phyloP scores from a whole-genome alignment of 106 monocot genomes.

The Xerophyta viscosa region DNA sequence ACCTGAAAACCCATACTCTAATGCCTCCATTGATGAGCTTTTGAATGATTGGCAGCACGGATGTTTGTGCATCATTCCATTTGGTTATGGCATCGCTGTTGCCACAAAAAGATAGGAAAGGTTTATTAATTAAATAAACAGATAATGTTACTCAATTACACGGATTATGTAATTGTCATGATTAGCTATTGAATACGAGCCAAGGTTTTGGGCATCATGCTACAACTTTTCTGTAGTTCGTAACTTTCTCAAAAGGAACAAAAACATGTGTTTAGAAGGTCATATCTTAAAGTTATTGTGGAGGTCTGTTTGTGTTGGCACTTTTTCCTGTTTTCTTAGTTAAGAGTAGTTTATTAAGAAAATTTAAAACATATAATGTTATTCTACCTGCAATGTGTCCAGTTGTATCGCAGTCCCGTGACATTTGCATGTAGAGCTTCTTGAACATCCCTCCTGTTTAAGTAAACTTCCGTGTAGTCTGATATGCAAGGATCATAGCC shows the following conservation, averaged over 20 bases:
- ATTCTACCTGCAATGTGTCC: slow-evolving; percentile 35
- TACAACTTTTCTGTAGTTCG: no score
- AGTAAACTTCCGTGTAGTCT: slow-evolving; percentile 9
- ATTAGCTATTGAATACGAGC: no score
- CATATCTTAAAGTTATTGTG: no score
- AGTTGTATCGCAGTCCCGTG: slow-evolving; percentile 19
- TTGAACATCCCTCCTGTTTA: slow-evolving; percentile 31
- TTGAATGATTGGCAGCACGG: slow-evolving; percentile 6
- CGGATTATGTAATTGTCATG: no score
- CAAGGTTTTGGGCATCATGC: no score
- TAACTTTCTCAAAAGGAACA: background rate
- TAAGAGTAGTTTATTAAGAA: background rate
- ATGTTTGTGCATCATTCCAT: background rate
- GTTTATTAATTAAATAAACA: background rate
- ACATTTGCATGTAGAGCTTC: slow-evolving; percentile 29
- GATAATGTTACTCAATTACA: no score
- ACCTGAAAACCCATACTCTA: slow-evolving; percentile 14
- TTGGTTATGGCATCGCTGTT: slow-evolving; percentile 1
- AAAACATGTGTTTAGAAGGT: background rate
- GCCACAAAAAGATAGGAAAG: background rate
- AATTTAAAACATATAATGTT: background rate
- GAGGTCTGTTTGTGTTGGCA: no score
- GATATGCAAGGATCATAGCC: slow-evolving; percentile 20
- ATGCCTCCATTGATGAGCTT: slow-evolving; percentile 8
- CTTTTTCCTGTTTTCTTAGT: background rate